phyloP scores from a whole-genome alignment of 345 rosid species.

The Aquilaria yunnanensis region DNA sequence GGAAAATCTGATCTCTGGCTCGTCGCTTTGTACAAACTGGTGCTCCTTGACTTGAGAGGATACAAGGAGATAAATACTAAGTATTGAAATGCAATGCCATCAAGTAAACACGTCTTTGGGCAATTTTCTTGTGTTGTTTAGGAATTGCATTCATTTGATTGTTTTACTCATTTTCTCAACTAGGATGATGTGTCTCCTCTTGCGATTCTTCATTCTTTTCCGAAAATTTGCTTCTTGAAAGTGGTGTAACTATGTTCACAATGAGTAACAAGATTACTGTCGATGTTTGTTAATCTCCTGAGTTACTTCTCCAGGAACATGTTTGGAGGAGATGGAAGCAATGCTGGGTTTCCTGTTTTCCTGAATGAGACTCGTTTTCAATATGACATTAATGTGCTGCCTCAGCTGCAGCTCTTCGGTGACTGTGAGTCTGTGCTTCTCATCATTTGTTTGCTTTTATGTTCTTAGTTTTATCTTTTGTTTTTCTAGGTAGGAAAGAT shows the following conservation, averaged over 20 bases:
- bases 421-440: conserved; percentile 34
- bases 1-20: no score
- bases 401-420: conserved; percentile 54
- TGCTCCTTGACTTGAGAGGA: no score
- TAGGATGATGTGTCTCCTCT: background rate
- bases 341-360: conserved; percentile 38
- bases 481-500: background rate
- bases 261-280: background rate
- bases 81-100: no score
- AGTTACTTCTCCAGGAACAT: conserved; percentile 31
- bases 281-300: no score
- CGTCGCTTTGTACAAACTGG: no score
- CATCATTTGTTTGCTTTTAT: background rate
- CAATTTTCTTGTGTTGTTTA: no score
- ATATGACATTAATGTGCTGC: conserved; percentile 39
- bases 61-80: no score
- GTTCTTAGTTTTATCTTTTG: background rate
- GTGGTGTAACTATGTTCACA: background rate
- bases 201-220: background rate
- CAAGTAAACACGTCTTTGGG: no score
- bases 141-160: background rate
- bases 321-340: conserved; percentile 61
- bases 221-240: background rate
- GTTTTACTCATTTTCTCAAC: background rate
- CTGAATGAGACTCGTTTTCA: conserved; percentile 44